Evolutionary conservation across 805 yeast genomes (phyloP).

Genomic region (Metschnikowia kofuensis): DNA sequence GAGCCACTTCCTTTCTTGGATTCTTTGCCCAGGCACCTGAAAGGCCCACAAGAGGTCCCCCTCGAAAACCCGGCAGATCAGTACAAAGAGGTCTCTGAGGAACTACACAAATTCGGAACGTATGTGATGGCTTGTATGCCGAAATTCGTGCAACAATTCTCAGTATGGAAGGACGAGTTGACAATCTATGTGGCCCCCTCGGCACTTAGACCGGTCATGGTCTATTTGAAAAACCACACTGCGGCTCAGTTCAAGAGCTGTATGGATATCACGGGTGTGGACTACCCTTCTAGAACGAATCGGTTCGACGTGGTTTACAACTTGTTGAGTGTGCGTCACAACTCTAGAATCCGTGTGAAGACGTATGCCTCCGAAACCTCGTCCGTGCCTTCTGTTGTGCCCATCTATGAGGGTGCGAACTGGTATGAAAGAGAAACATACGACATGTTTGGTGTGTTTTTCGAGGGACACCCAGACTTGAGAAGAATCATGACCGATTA

Average conservation of each 20-base stretch:
- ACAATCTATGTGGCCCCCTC: slow-evolving; percentile 71
- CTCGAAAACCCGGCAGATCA: slow-evolving; percentile 76
- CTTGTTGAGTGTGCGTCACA: slow-evolving; percentile 74
- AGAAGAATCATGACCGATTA: slow-evolving; percentile 89
- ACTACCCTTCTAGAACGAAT: slow-evolving; percentile 78
- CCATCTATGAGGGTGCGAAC: slow-evolving; percentile 74
- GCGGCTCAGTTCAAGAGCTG: slow-evolving; percentile 76
- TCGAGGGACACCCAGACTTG: slow-evolving; percentile 85
- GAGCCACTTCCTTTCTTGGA: slow-evolving; percentile 32
- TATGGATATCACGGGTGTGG: slow-evolving; percentile 83
- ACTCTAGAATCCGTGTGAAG: slow-evolving; percentile 84
- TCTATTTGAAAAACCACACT: slow-evolving; percentile 73
- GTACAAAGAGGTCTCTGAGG: slow-evolving; percentile 62
- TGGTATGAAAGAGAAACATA: slow-evolving; percentile 91
- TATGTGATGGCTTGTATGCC: slow-evolving; percentile 78
- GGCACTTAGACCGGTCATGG: slow-evolving; percentile 67
- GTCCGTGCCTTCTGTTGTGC: slow-evolving; percentile 77
- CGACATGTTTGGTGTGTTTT: slow-evolving; percentile 83
- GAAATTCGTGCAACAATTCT: slow-evolving; percentile 75
- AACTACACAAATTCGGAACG: slow-evolving; percentile 76
- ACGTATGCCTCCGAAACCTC: slow-evolving; percentile 82
- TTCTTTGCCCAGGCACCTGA: slow-evolving; percentile 37
- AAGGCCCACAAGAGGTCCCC: slow-evolving; percentile 39
- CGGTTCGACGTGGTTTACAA: slow-evolving; percentile 88
- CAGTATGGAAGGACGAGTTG: slow-evolving; percentile 90